Base-by-base conservation (phyloP, 1,284 basidiomycete genomes). In the Cutaneotrichosporon dermatis region DNA sequence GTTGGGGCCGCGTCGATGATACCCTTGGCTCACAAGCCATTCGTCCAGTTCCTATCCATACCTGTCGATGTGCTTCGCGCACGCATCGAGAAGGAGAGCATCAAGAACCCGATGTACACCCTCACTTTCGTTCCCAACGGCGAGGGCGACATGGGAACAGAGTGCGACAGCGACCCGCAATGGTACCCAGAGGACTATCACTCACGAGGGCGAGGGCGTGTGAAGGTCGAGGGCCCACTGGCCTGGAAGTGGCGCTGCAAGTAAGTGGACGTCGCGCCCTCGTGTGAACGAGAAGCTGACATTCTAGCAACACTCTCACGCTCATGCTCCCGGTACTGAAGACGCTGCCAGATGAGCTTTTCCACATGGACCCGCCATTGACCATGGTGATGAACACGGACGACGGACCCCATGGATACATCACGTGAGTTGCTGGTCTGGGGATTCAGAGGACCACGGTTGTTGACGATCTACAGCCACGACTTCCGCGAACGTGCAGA, bases 41-140 rank as follows among this genome's bases (percentile, higher is more conserved):
- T 74, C 45, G 48, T 69, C 33, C 64, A 72, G 41, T 76, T 66
- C 64, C 66, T 76, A 6, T 65, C 72, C 0, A 56, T 69, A 33
- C 62, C 72, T 1, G 65, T 66, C 2, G 45, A 55, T 10, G 51
- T 66, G 3, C 63, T 77, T 5, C 65, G 71, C 4, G 55, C 68
- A 34, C 61, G 75, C 44, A 61, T 72, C 35, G 56, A 55, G 10
- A 44, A 54, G 6, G 46, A 58, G 6, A 54, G 58, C 7, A 10
- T 6, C n/a, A 43, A 51, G 0, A 62, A 64, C 45, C 52, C 50
- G 1, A 60, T 70, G 43, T 74, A 66, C 53, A 67, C 62, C 1
- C 57, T 76, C 53, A 68, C 63, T 4, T 69, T 76, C 35, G 71
- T 74, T 2, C 70, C 69, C n/a, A 62, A 70, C n/a, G 70, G 71